Evolutionary conservation across 768 basidiomycete genomes (phyloP).

Genomic region (Podaxis sp.): DNA sequence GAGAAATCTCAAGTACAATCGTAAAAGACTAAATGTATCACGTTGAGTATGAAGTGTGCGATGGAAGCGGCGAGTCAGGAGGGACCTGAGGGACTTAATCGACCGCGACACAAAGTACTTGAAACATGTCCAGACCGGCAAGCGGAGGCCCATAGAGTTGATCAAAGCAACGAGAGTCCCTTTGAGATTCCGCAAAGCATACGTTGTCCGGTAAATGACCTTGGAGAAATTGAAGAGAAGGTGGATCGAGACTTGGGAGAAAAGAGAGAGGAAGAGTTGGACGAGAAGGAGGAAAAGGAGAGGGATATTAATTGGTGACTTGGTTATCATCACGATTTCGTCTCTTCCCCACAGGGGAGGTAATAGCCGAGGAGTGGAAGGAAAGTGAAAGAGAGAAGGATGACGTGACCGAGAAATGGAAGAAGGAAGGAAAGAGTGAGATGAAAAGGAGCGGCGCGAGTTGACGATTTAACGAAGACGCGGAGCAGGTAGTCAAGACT

Average conservation of each 20-base stretch:
- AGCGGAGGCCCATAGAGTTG: background rate
- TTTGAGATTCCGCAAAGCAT: background rate
- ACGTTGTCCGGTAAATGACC: background rate
- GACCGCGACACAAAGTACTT: background rate
- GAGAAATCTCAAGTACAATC: background rate
- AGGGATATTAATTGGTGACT: background rate
- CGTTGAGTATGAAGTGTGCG: background rate
- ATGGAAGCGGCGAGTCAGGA: background rate
- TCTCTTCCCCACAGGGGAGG: background rate
- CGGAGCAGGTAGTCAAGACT: background rate
- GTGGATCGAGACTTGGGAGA: background rate
- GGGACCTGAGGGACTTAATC: background rate
- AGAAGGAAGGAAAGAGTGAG: background rate
- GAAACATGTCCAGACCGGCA: background rate
- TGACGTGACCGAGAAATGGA: too few species aligned
- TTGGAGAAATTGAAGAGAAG: background rate
- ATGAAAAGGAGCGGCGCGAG: background rate
- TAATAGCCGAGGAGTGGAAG: background rate
- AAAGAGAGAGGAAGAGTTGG: slow-evolving; percentile 3
- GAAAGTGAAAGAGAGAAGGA: background rate
- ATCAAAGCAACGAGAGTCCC: background rate
- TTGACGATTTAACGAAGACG: background rate
- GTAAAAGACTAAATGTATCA: background rate
- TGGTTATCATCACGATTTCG: background rate
- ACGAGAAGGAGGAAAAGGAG: slow-evolving; percentile 3